These are phyloP conservation scores for Thelephora terrestris DNA, from an alignment of 1,284 basidiomycete genomes.

Conservation along the genomic window DNA sequence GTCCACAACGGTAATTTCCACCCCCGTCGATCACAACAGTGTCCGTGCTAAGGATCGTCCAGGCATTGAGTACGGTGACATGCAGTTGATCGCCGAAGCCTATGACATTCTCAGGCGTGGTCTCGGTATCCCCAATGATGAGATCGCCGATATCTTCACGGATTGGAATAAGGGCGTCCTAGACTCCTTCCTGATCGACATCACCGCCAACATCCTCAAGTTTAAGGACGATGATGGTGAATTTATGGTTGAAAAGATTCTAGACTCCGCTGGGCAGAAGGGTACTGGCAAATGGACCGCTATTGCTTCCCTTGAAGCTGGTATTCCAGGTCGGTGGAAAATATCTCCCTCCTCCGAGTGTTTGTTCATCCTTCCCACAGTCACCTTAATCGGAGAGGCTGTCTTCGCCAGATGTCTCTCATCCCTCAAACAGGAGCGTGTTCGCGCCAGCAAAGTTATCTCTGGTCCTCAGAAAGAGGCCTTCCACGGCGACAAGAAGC, in stretches of 20 bases:
- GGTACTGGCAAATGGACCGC: conserved; percentile 99
- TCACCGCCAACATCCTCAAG: conserved; percentile 90
- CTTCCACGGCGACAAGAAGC: conserved; percentile 97
- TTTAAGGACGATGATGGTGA: conserved; percentile 95
- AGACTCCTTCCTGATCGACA: conserved; percentile 99
- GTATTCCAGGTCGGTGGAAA: conserved; percentile 62
- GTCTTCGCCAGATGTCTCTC: conserved; percentile 99
- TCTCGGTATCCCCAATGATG: conserved; percentile 73
- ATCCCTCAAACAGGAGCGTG: conserved; percentile 95
- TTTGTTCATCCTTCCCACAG: conserved; percentile 30
- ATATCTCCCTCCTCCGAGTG: not conserved
- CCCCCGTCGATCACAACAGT: conserved; percentile 7
- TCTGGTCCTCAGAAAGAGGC: conserved; percentile 83
- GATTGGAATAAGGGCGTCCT: conserved; percentile 99
- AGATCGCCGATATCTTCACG: conserved; percentile 84
- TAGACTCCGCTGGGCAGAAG: conserved; percentile 96
- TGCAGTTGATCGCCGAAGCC: conserved; percentile 98
- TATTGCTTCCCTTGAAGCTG: conserved; percentile 94
- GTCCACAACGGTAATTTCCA: conserved; percentile 81
- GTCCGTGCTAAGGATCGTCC: conserved; percentile 11
- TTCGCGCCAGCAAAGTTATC: conserved; percentile 86
- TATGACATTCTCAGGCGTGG: conserved; percentile 99
- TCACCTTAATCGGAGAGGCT: conserved; percentile 98
- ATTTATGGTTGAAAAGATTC: conserved; percentile 89
- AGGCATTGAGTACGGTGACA: conserved; percentile 99